Evolutionary conservation across 768 basidiomycete genomes (phyloP).

Genomic region (Plicaturopsis crispa): DNA sequence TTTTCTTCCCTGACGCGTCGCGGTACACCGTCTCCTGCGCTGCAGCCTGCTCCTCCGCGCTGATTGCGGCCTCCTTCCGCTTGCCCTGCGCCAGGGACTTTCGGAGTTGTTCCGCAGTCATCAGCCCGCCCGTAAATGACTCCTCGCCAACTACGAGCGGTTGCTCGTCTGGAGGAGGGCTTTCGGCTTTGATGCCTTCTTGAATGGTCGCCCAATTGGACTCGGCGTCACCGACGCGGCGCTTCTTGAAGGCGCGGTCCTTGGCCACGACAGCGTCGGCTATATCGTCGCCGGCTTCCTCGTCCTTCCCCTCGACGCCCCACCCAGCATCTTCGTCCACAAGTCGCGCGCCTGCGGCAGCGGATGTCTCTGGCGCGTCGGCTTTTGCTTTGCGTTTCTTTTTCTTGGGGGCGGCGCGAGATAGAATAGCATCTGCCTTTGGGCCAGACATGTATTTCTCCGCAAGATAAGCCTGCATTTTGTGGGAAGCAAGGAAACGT

Average conservation of each 20-base stretch:
- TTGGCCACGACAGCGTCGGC: conserved; percentile 61
- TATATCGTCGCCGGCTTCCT: conserved; percentile 50
- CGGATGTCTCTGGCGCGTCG: conserved; percentile 10
- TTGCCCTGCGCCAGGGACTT: conserved; percentile 44
- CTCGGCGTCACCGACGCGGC: conserved; percentile 40
- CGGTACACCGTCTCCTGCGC: conserved; percentile 93
- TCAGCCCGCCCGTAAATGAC: conserved; percentile 64
- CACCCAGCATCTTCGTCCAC: conserved; percentile 71
- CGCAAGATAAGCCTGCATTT: conserved; percentile 83
- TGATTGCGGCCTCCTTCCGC: conserved; percentile 20
- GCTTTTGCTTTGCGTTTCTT: conserved; percentile 60
- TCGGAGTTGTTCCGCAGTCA: conserved; percentile 70
- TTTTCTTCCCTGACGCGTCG: conserved; percentile 79
- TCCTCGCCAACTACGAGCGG: conserved; percentile 50
- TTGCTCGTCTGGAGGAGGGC: conserved; percentile 61
- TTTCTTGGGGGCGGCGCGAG: conserved; percentile 52
- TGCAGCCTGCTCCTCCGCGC: conserved; percentile 45
- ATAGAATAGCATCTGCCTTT: conserved; percentile 91
- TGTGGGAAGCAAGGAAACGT: no score
- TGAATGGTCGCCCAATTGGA: conserved; percentile 67
- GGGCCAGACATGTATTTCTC: conserved; percentile 95
- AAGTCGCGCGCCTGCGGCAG: conserved; percentile 24
- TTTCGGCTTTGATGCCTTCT: conserved; percentile 43
- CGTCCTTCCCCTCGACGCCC: conserved; percentile 42
- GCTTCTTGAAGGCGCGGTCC: conserved; percentile 77